Conservation (phyloP, 805 yeast genomes). For the Tetrapisispora phaffii region DNA sequence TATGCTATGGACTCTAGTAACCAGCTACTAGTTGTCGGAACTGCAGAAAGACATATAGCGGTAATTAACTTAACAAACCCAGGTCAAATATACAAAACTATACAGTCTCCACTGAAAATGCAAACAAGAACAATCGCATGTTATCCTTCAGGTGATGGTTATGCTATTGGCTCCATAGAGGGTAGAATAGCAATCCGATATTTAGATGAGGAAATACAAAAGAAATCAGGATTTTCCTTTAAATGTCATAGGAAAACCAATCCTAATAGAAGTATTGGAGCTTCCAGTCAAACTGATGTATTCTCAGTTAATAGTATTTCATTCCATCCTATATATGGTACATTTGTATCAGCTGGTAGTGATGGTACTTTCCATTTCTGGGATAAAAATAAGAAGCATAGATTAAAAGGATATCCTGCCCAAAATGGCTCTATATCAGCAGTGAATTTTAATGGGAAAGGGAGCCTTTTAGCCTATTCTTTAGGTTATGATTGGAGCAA, state of each 20-base stretch:
- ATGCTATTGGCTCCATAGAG: constrained; percentile 85
- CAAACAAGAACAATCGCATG: constrained; percentile 80
- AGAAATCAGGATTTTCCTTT: constrained; percentile 71
- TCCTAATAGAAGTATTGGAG: constrained; percentile 37
- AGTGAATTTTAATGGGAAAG: constrained; percentile 72
- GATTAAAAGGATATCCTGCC: constrained; percentile 71
- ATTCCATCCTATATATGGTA: constrained; percentile 85
- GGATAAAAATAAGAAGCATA: constrained; percentile 88
- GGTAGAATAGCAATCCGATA: constrained; percentile 94
- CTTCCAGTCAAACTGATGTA: constrained; percentile 50
- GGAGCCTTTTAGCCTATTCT: constrained; percentile 83
- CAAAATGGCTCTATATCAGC: constrained; percentile 61
- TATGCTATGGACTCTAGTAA: constrained; percentile 80
- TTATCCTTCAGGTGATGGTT: constrained; percentile 83
- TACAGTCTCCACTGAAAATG: constrained; percentile 72
- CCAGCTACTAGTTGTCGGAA: constrained; percentile 80
- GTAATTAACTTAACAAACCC: constrained; percentile 77
- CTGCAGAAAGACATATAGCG: constrained; percentile 79
- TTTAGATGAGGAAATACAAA: constrained; percentile 71
- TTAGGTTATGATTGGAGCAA: constrained; percentile 92
- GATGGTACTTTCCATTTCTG: constrained; percentile 94
- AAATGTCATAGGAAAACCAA: constrained; percentile 76
- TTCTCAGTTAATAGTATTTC: constrained; percentile 72
- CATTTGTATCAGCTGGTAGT: constrained; percentile 87
- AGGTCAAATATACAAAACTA: constrained; percentile 62